Base-by-base conservation (phyloP, 805 yeast genomes). In the Saccharomycopsis sp. region DNA sequence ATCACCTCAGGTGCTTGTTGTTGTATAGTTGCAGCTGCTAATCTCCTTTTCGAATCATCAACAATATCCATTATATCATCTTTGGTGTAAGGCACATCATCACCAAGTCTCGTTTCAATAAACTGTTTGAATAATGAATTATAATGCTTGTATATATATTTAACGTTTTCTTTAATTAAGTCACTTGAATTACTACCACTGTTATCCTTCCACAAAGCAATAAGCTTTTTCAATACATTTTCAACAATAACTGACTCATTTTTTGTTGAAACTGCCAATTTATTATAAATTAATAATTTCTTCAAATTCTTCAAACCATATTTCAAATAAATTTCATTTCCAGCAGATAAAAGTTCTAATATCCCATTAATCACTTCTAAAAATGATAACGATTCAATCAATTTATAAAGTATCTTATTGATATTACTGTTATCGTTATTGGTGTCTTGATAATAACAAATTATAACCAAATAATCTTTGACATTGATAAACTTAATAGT, bases 381-480 rank as follows among this genome's bases (percentile, higher is more conserved):
- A 41, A 33, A 48, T 13, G 48, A 43, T n/a, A 38, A 13, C n/a
- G 40, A 21, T n/a, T 40, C 32, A 13, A 48, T 34, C 26, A 48
- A 36, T 14, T 38, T 21, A 4, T 42, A 37, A 20, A 44, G 21
- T 2, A 41, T 16, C n/a, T 20, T 27, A n/a, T 3, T 26, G 8
- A 36, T 34, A 5, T 17, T 5, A 35, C n/a, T 32, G 14, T 6
- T 9, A 7, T 28, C n/a, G 13, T 13, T 40, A 7, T 17, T 19
- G 6, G 16, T 24, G 9, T 41, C 24, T 24, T 41, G 44, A 31
- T 17, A 41, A 35, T 29, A n/a, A 29, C 29, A 14, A 37, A 44
- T 21, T 11, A 45, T 21, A 26, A 28, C 36, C 34, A 48, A 23
- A 8, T 28, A 36, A 37, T 45, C 47, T 4, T 32, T 26, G 8